Evolutionary conservation across 1,284 basidiomycete genomes (phyloP).

Genomic region (Neonothopanus nambi): DNA sequence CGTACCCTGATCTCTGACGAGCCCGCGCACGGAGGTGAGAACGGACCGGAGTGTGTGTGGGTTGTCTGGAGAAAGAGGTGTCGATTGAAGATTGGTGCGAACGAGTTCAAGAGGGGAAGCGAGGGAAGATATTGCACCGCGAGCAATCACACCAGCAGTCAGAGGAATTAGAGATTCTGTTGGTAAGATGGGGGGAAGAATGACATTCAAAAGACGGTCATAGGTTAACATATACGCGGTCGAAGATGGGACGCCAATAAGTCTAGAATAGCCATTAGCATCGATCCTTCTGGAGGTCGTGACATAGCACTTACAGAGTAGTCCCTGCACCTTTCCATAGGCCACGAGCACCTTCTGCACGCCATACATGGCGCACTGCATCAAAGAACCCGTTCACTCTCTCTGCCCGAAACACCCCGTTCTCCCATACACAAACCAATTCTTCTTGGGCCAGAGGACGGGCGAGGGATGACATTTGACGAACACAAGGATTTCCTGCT

Average conservation of each 20-base stretch:
- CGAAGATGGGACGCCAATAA: conserved; percentile 91
- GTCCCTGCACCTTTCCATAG: conserved; percentile 92
- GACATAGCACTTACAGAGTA: conserved; percentile 62
- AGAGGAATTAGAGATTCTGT: conserved; percentile 68
- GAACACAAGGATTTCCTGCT: conserved; percentile 57
- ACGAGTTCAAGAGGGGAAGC: conserved; percentile 92
- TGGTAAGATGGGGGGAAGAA: conserved; percentile 58
- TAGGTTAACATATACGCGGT: conserved; percentile 97
- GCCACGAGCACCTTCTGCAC: conserved; percentile 75
- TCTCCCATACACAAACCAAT: conserved; percentile 73
- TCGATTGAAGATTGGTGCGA: conserved; percentile 92
- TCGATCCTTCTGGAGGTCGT: conserved; percentile 7
- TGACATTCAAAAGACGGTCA: conserved; percentile 77
- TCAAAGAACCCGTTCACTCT: conserved; percentile 80
- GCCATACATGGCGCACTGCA: conserved; percentile 76
- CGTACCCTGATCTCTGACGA: conserved; percentile 68
- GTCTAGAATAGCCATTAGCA: conserved; percentile 43
- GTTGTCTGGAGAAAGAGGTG: conserved; percentile 62
- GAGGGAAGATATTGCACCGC: conserved; percentile 78
- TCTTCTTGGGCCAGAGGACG: conserved; percentile 53
- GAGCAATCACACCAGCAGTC: conserved; percentile 79
- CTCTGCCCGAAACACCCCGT: conserved; percentile 67
- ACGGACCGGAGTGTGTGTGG: conserved; percentile 78
- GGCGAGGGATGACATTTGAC: conserved; percentile 74
- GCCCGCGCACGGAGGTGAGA: conserved; percentile 56